A percentile compares a stretch with the other conserved stretches of the same genome.
Conservation (phyloP, 1,139 yeast species). For the Zygosaccharomyces sapae region DNA sequence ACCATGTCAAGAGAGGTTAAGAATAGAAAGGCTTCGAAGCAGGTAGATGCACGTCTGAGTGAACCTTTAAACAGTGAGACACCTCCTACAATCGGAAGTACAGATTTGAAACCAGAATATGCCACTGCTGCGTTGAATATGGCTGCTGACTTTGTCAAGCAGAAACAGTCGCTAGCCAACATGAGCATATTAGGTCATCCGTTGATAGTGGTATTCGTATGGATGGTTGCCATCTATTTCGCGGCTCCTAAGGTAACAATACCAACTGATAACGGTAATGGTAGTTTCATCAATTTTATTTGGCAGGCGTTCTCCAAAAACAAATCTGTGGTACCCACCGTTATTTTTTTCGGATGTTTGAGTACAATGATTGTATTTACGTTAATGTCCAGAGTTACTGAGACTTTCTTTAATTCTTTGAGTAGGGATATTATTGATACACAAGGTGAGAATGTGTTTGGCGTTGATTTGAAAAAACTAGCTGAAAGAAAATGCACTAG, state of each 20-base stretch:
- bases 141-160: constrained; percentile 60
- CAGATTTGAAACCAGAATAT: constrained; percentile 50
- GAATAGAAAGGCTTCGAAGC: constrained; percentile 25
- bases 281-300: constrained; percentile 23
- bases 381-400: constrained; percentile 36
- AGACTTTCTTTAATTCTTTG: constrained; percentile 41
- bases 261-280: constrained; percentile 19
- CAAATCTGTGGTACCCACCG: constrained; percentile 20
- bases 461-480: constrained; percentile 49
- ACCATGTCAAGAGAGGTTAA: constrained; percentile 1
- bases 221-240: constrained; percentile 33
- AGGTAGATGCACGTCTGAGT: constrained; percentile 48
- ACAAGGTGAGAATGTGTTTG: constrained; percentile 47
- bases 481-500: constrained; percentile 38
- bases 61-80: constrained; percentile 50
- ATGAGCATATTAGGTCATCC: constrained; percentile 49
- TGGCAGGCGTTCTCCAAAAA: constrained; percentile 28
- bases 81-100: constrained; percentile 47
- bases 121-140: constrained; percentile 58
- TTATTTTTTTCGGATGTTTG: constrained; percentile 5
- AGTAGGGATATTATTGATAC: constrained; percentile 47
- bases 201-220: constrained; percentile 32
- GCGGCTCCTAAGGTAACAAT: constrained; percentile 20
- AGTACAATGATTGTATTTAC: constrained; percentile 23
- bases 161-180: constrained; percentile 51